These are phyloP conservation scores for Xerocomellus amylosporus DNA, from an alignment of 768 basidiomycete species.

Conservation along the genomic window DNA sequence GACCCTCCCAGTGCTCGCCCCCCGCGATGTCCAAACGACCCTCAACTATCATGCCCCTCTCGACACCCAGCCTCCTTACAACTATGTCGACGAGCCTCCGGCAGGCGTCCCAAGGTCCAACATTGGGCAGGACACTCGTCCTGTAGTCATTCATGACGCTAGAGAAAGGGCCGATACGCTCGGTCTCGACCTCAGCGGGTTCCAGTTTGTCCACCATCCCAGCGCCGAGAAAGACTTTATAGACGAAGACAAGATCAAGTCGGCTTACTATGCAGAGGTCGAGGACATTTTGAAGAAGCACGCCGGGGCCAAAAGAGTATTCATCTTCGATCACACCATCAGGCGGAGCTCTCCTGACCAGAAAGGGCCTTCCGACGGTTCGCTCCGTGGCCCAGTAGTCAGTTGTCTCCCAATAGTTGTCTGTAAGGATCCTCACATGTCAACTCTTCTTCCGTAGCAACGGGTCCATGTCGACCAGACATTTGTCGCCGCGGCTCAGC, in stretches of 20 bases:
- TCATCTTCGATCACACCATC: constrained; percentile 47
- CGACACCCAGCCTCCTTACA: constrained; percentile 33
- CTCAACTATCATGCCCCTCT: constrained; percentile 37
- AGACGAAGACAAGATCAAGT: constrained; percentile 38
- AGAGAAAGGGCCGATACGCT: constrained; percentile 30
- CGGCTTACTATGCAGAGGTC: constrained; percentile 41
- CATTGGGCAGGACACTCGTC: constrained; percentile 22
- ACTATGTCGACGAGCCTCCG: constrained; percentile 33
- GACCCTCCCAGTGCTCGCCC: constrained; percentile 25
- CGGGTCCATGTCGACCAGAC: constrained; percentile 49
- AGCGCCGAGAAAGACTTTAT: constrained; percentile 39
- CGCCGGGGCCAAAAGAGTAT: constrained; percentile 37
- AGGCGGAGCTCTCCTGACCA: constrained; percentile 25
- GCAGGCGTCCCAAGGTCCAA: constrained; percentile 30
- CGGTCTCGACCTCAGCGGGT: constrained; percentile 44
- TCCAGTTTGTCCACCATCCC: constrained; percentile 36
- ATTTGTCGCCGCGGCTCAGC: constrained; percentile 32
- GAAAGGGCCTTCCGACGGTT: neutral
- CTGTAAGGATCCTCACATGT: neutral
- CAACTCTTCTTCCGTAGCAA: constrained; percentile 27
- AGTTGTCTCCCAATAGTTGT: constrained; percentile 1
- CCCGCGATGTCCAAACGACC: constrained; percentile 37
- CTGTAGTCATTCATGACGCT: constrained; percentile 29
- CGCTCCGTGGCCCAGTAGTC: constrained; percentile 35
- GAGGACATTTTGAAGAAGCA: constrained; percentile 40